phyloP scores from a whole-genome alignment of 257 asterid genomes.

The Fraxinus anomala region DNA sequence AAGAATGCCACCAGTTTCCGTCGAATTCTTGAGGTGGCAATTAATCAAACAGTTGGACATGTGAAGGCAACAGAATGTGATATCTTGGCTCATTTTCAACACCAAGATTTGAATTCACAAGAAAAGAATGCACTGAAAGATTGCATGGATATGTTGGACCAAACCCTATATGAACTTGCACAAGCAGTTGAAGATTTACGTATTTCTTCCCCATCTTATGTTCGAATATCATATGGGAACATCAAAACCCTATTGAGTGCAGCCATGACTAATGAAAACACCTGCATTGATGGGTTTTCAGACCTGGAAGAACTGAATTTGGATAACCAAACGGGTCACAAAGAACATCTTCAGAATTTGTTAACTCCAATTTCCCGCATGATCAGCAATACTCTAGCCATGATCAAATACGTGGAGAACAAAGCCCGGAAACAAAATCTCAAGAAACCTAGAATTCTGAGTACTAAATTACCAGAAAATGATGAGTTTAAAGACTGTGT shows the following conservation, averaged over 20 bases:
- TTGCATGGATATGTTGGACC: conserved; percentile 65
- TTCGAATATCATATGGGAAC: conserved; percentile 37
- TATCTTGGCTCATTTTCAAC: conserved; percentile 29
- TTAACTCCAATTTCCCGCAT: conserved; percentile 54
- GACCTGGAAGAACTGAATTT: conserved; percentile 44
- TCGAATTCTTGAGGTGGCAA: conserved; percentile 38
- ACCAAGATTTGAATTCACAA: conserved; percentile 37
- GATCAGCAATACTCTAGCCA: conserved; percentile 67
- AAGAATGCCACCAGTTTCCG: conserved; percentile 32
- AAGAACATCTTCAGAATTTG: conserved; percentile 35
- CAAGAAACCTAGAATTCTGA: conserved; percentile 37
- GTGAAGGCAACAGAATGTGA: conserved; percentile 24
- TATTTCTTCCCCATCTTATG: conserved; percentile 26
- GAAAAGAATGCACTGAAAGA: conserved; percentile 52
- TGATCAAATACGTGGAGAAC: conserved; percentile 48
- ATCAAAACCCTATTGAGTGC: conserved; percentile 64
- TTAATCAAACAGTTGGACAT: conserved; percentile 34
- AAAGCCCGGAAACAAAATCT: conserved; percentile 15
- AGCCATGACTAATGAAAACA: conserved; percentile 64
- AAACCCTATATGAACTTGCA: conserved; percentile 50
- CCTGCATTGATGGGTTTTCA: conserved; percentile 73
- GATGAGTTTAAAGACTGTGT: conserved; percentile 25
- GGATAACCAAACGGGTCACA: conserved; percentile 21
- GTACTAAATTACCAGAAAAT: conserved; percentile 16
- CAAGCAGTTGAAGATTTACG: conserved; percentile 41